Percentiles rank a stretch among this genome's conserved stretches.
These are phyloP conservation scores for Pisolithus marmoratus DNA, from an alignment of 768 basidiomycete genomes.

Conservation along the genomic window DNA sequence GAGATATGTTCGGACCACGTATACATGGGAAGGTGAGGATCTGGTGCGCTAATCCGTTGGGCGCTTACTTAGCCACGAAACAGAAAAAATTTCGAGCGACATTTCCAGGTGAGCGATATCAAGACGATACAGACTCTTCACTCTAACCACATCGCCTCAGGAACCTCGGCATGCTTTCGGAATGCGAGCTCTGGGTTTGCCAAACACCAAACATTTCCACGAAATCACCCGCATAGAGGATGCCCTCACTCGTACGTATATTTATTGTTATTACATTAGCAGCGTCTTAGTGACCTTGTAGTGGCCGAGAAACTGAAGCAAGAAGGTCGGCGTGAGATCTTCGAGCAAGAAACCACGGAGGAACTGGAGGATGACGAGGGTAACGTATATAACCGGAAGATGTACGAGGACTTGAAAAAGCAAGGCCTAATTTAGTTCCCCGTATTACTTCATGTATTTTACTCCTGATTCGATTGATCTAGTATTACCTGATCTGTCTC, in stretches of 20 bases:
- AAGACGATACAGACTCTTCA: background rate
- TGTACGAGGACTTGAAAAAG: conserved; percentile 95
- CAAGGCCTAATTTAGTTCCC: conserved; percentile 72
- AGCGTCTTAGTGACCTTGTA: conserved; percentile 24
- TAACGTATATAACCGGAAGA: conserved; percentile 97
- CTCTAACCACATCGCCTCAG: conserved; percentile 32
- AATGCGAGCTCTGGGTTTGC: conserved; percentile 94
- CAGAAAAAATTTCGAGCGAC: conserved; percentile 94
- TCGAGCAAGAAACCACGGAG: conserved; percentile 92
- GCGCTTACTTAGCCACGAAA: conserved; percentile 12
- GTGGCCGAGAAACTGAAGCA: conserved; percentile 97
- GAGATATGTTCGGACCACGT: conserved; percentile 97
- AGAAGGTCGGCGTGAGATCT: conserved; percentile 93
- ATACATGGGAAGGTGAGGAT: conserved; percentile 82
- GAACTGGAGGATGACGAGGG: conserved; percentile 98
- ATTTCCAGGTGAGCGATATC: conserved; percentile 67
- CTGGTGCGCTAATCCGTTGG: background rate
- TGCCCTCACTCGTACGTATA: conserved; percentile 78
- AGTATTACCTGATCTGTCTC: background rate
- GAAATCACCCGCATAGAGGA: conserved; percentile 98
- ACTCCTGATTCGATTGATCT: conserved; percentile 1
- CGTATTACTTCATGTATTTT: conserved; percentile 2
- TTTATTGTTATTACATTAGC: background rate
- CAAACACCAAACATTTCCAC: conserved; percentile 98
- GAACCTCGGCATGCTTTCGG: conserved; percentile 97